phyloP scores from a whole-genome alignment of 257 asterid species.

The Penstemon newberryi region DNA sequence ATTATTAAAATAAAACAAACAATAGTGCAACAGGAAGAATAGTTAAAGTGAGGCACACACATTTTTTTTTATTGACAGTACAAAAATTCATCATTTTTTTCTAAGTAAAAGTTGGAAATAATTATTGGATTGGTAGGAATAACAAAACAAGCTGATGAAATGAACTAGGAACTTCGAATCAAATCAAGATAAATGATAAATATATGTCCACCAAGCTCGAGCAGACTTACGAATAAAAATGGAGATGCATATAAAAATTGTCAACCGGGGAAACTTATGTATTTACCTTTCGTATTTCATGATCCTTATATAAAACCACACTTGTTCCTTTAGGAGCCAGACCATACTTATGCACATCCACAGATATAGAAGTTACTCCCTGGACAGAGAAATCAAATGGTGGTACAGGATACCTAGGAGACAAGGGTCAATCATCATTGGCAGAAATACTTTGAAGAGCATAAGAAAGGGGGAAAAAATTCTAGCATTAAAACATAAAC shows the following conservation, averaged over 20 bases:
- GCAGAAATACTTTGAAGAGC: conserved; percentile 17
- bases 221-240: too few relatives aligned
- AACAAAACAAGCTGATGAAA: neutral
- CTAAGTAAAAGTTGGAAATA: neutral
- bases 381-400: conserved; percentile 87
- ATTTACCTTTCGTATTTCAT: conserved; percentile 79
- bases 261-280: neutral
- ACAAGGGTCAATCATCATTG: conserved; percentile 23
- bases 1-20: conserved; percentile 8
- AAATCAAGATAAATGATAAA: too few relatives aligned
- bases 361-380: conserved; percentile 96
- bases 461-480: conserved; percentile 13
- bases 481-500: neutral
- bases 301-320: conserved; percentile 83
- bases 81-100: neutral
- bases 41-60: neutral
- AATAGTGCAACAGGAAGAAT: conserved; percentile 8
- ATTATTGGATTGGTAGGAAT: neutral
- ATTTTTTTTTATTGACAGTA: neutral
- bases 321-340: conserved; percentile 99
- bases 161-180: too few relatives aligned
- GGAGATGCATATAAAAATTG: too few relatives aligned
- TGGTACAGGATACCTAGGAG: conserved; percentile 81
- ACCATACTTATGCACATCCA: conserved; percentile 98
- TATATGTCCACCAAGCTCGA: too few relatives aligned